phyloP scores from a whole-genome alignment of 2,329 filamentous ascomycete species.

The Ophiocordyceps robertsii region DNA sequence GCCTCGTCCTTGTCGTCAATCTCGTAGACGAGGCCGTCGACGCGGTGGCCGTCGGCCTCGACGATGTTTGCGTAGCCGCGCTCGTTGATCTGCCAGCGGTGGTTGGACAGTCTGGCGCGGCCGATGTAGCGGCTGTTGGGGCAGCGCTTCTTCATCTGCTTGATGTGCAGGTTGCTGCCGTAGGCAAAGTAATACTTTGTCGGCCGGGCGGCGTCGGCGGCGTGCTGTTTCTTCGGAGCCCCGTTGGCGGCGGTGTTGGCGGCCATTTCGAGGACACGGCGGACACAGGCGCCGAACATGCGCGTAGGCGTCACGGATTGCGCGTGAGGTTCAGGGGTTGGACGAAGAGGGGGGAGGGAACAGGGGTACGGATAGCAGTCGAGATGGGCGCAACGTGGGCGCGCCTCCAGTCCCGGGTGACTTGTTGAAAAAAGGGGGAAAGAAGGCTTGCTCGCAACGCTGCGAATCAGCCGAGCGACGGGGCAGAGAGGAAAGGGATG shows the following conservation, averaged over 20 bases:
- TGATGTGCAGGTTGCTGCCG: constrained; percentile 29
- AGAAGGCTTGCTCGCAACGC: not conserved
- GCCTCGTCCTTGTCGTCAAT: constrained; percentile 23
- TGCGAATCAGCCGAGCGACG: too few species aligned
- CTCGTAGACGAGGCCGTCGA: constrained; percentile 28
- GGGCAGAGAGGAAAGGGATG: too few species aligned
- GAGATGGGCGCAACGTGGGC: too few species aligned
- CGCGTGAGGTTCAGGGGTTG: not conserved
- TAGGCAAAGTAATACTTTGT: constrained; percentile 30
- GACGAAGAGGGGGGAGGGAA: not conserved
- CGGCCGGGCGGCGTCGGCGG: constrained; percentile 7
- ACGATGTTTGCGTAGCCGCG: constrained; percentile 31
- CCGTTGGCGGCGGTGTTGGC: not conserved
- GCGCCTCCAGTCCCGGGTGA: too few species aligned
- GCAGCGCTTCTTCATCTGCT: constrained; percentile 30
- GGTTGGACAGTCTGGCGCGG: constrained; percentile 21
- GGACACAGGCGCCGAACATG: not conserved
- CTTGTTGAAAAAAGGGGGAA: too few species aligned
- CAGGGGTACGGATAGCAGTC: not conserved
- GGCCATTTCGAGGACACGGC: constrained; percentile 7
- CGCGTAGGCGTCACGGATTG: not conserved
- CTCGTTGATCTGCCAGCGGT: constrained; percentile 33
- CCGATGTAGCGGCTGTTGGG: constrained; percentile 26
- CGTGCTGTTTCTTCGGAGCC: not conserved
- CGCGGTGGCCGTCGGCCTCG: constrained; percentile 16